phyloP scores from a whole-genome alignment of 2,329 filamentous ascomycete species.

The Lachnellula arida region DNA sequence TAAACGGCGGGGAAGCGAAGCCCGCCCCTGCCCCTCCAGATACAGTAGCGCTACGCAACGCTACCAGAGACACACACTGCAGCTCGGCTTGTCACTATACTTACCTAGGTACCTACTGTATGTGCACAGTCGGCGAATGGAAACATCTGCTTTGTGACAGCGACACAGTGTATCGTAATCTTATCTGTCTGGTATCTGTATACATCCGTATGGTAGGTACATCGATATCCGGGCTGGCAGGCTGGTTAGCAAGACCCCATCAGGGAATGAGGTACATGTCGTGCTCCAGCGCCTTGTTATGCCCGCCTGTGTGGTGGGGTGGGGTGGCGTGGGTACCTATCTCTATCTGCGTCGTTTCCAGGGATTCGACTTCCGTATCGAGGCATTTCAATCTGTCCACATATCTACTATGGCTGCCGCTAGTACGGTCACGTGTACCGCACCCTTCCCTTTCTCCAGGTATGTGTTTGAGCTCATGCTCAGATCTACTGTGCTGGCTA shows the following conservation, averaged over 20 bases:
- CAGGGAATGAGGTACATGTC: conserved; percentile 2
- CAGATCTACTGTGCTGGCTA: neutral
- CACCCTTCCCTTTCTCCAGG: neutral
- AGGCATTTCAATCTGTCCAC: conserved; percentile 1
- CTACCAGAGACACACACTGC: too few species aligned
- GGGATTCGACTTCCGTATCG: conserved; percentile 15
- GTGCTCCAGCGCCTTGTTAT: neutral
- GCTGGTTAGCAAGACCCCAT: conserved; percentile 16
- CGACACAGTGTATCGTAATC: too few species aligned
- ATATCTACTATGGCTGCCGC: neutral
- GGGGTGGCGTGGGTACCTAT: too few species aligned
- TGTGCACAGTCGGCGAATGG: too few species aligned
- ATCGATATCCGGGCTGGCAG: neutral
- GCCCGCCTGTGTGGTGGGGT: neutral
- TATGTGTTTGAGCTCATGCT: too few species aligned
- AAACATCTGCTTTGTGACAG: too few species aligned
- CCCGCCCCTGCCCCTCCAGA: too few species aligned
- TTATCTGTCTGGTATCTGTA: neutral
- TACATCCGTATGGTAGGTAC: neutral
- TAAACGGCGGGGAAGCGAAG: too few species aligned
- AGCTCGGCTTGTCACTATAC: too few species aligned
- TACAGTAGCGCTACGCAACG: too few species aligned
- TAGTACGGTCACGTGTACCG: neutral
- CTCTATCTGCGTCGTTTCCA: conserved; percentile 5
- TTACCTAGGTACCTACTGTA: too few species aligned